phyloP scores from a whole-genome alignment of 75 land plant genomes.

The Picea glauca region DNA sequence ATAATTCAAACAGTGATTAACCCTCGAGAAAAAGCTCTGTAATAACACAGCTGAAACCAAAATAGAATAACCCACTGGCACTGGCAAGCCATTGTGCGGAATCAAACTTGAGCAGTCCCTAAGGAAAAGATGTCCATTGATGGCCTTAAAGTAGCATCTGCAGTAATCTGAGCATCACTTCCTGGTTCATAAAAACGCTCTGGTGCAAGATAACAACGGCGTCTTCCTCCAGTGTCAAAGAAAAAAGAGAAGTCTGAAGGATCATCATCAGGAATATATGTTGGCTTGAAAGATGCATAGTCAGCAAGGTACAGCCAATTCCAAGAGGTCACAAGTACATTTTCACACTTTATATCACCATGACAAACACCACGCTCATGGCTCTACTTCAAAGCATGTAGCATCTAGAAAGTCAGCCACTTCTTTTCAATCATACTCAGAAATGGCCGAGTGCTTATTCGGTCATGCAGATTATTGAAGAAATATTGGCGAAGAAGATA shows the following conservation, averaged over 20 bases:
- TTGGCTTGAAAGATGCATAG: constrained; percentile 98
- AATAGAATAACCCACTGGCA: neutral
- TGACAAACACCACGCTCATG: constrained; percentile 96
- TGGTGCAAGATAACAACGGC: constrained; percentile 96
- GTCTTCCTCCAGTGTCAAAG: constrained; percentile 96
- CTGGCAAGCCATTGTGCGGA: too few species aligned
- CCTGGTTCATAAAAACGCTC: constrained; percentile 18
- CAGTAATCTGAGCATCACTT: constrained; percentile 12
- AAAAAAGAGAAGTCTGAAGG: constrained; percentile 98
- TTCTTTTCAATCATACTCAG: constrained; percentile 92
- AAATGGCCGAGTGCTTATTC: constrained; percentile 92
- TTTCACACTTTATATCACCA: constrained; percentile 99
- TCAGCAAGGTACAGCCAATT: constrained; percentile 99
- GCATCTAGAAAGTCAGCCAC: constrained; percentile 97
- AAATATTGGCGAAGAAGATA: constrained; percentile 93
- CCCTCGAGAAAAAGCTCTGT: constrained; percentile 16
- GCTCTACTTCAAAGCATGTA: constrained; percentile 90
- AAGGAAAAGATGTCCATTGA: too few species aligned
- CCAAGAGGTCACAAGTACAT: constrained; percentile 98
- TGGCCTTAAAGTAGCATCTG: too few species aligned
- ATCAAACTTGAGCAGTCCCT: too few species aligned
- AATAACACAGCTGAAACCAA: constrained; percentile 79
- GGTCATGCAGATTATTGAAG: constrained; percentile 90
- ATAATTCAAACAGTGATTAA: too few species aligned
- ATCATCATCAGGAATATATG: constrained; percentile 94